Percentiles rank a stretch among this genome's conserved stretches.
These are phyloP conservation scores for Piromyces finnis DNA, from an alignment of 192 early-diverging fungal genomes.

Conservation along the genomic window DNA sequence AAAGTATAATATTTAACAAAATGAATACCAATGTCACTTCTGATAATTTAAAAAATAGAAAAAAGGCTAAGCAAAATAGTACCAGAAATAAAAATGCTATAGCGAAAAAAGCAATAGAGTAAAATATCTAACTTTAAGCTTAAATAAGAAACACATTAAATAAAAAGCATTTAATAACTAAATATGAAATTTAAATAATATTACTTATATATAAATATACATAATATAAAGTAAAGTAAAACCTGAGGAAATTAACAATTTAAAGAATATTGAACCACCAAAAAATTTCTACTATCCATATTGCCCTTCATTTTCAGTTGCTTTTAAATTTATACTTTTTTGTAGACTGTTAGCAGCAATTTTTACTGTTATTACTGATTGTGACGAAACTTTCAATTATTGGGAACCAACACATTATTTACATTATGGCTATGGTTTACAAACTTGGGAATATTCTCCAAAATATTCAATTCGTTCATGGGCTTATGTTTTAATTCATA, in stretches of 20 bases:
- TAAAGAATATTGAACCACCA: not conserved
- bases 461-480: conserved; percentile 77
- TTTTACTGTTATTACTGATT: conserved; percentile 45
- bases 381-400: conserved; percentile 90
- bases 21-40: not conserved
- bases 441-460: conserved; percentile 96
- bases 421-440: conserved; percentile 60
- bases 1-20: not conserved
- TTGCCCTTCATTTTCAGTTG: conserved; percentile 24
- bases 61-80: not conserved
- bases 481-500: conserved; percentile 50
- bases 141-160: too few species aligned
- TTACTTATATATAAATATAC: too few species aligned
- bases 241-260: not conserved
- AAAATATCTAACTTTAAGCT: too few species aligned
- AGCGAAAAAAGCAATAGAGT: too few species aligned
- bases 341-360: conserved; percentile 31
- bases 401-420: conserved; percentile 89
- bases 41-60: not conserved
- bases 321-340: conserved; percentile 28
- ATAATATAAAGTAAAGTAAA: not conserved
- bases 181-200: too few species aligned
- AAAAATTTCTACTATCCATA: conserved; percentile 3
- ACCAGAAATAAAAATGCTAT: not conserved
- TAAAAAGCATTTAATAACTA: too few species aligned